Percentiles rank a stretch among this genome's conserved stretches.
Conservation (phyloP, 345 rosid species). For the Hibiscus trionum region DNA sequence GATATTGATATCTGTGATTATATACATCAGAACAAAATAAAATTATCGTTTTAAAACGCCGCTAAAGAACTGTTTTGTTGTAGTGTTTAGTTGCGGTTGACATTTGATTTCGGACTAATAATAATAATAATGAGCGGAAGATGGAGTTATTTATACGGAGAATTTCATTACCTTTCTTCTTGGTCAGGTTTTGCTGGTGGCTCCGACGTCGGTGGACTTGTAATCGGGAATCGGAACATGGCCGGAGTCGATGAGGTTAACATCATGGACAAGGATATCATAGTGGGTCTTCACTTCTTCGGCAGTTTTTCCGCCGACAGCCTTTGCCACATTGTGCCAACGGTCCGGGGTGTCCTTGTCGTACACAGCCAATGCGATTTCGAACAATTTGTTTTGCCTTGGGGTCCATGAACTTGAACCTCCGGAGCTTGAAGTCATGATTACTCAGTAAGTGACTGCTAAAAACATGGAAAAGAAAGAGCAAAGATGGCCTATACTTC, state of each 20-base stretch:
- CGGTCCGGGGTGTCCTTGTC: slow-evolving; percentile 51
- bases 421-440: slow-evolving; percentile 35
- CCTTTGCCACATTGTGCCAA: slow-evolving; percentile 47
- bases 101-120: no score
- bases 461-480: no score
- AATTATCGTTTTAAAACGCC: no score
- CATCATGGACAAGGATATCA: slow-evolving; percentile 33
- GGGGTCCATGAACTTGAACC: slow-evolving; percentile 33
- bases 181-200: neutral
- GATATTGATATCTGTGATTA: no score
- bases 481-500: no score
- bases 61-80: no score
- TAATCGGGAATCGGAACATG: slow-evolving; percentile 42
- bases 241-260: slow-evolving; percentile 45
- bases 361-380: slow-evolving; percentile 40
- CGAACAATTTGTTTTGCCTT: slow-evolving; percentile 45
- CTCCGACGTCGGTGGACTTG: slow-evolving; percentile 12
- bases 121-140: no score
- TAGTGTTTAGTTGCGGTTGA: no score
- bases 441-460: no score
- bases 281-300: slow-evolving; percentile 44
- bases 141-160: no score
- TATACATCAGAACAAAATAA: no score
- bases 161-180: no score
- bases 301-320: slow-evolving; percentile 39